phyloP scores from a whole-genome alignment of 192 early-diverging fungal genomes.

The Allomyces macrogynus region DNA sequence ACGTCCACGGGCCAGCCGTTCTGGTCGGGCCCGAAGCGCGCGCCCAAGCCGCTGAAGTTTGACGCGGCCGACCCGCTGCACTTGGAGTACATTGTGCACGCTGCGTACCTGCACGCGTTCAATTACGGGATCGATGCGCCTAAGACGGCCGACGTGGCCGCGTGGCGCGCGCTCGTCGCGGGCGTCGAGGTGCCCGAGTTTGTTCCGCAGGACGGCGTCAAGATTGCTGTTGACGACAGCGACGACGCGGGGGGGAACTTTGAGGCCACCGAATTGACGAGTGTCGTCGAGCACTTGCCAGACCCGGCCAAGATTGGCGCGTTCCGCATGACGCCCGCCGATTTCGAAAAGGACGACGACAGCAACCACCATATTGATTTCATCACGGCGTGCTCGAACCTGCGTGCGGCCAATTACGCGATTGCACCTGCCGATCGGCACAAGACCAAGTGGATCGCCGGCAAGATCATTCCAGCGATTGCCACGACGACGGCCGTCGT shows the following conservation, averaged over 20 bases:
- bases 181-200: slow-evolving; percentile 59
- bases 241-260: slow-evolving; percentile 25
- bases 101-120: slow-evolving; percentile 85
- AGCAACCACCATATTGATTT: slow-evolving; percentile 99
- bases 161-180: slow-evolving; percentile 37
- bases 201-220: slow-evolving; percentile 73
- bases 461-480: slow-evolving; percentile 79
- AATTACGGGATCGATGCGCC: slow-evolving; percentile 80
- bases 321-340: slow-evolving; percentile 66
- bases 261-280: slow-evolving; percentile 29
- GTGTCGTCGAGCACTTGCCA: slow-evolving; percentile 45
- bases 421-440: slow-evolving; percentile 53
- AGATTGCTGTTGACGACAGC: slow-evolving; percentile 86
- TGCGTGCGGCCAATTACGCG: slow-evolving; percentile 66
- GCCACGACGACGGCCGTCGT: slow-evolving; percentile 91
- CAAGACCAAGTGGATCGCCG: slow-evolving; percentile 74
- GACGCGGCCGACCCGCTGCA: slow-evolving; percentile 47
- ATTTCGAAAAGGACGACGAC: slow-evolving; percentile 99
- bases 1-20: slow-evolving; percentile 78
- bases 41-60: slow-evolving; percentile 64
- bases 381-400: slow-evolving; percentile 90
- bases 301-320: slow-evolving; percentile 58
- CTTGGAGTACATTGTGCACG: slow-evolving; percentile 73
- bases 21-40: slow-evolving; percentile 95
- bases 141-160: slow-evolving; percentile 39